These are phyloP conservation scores for Oryza meridionalis DNA, from an alignment of 176 grass and related monocot species.

Conservation along the genomic window DNA sequence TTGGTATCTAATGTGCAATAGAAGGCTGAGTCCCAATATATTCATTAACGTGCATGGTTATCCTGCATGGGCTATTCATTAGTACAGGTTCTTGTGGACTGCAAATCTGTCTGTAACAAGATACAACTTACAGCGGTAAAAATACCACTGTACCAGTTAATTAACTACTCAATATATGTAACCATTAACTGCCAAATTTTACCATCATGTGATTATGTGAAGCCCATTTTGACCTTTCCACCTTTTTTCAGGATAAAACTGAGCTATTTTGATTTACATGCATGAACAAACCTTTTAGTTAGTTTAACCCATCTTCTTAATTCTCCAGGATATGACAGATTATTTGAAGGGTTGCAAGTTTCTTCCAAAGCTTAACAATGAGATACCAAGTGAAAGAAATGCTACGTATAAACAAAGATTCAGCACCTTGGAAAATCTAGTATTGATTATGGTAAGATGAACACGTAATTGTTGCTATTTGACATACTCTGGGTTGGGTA, in stretches of 20 bases:
- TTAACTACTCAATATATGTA: neutral
- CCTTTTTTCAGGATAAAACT: neutral
- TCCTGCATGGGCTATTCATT: neutral
- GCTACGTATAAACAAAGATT: constrained; percentile 87
- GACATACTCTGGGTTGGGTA: neutral
- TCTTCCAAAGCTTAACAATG: constrained; percentile 97
- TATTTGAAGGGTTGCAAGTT: constrained; percentile 95
- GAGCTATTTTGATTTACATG: constrained; percentile 23
- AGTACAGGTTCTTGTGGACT: neutral
- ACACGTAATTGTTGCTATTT: constrained; percentile 16
- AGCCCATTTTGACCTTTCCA: neutral
- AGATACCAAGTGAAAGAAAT: constrained; percentile 77
- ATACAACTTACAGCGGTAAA: neutral
- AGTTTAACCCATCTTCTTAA: constrained; percentile 5
- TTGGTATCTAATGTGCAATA: neutral
- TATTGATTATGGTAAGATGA: constrained; percentile 88
- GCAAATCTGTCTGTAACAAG: neutral
- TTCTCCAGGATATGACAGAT: constrained; percentile 73
- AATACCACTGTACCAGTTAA: neutral
- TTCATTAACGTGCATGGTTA: constrained; percentile 15
- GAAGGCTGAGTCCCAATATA: neutral
- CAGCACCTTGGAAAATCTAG: constrained; percentile 77
- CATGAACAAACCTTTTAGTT: neutral
- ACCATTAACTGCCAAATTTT: neutral
- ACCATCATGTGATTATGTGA: neutral